phyloP scores from a whole-genome alignment of 2,329 filamentous ascomycete genomes.

The Colletotrichum eremochloae region DNA sequence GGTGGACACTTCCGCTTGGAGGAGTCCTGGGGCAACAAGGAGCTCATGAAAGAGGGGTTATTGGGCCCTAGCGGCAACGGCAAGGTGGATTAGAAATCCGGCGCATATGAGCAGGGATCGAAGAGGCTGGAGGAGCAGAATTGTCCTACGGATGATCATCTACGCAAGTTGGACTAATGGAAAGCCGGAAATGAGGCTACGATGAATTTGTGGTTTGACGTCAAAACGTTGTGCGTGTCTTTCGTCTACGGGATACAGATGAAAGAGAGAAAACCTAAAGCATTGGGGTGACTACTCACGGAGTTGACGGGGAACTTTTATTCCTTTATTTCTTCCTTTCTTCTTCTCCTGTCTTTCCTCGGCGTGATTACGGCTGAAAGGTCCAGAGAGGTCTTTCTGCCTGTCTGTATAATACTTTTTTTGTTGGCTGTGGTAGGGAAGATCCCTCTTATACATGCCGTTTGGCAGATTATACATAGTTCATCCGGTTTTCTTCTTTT shows the following conservation, averaged over 20 bases:
- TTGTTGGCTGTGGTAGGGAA: conserved; percentile 8
- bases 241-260: conserved; percentile 21
- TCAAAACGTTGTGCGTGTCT: conserved; percentile 20
- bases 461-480: conserved; percentile 39
- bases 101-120: conserved; percentile 12
- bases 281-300: conserved; percentile 40
- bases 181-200: conserved; percentile 41
- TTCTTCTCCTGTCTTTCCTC: conserved; percentile 12
- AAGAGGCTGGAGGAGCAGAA: conserved; percentile 29
- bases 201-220: conserved; percentile 32
- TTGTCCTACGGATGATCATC: conserved; percentile 14
- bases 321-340: conserved; percentile 35
- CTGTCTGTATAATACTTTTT: conserved; percentile 42
- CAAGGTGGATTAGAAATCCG: conserved; percentile 61
- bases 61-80: conserved; percentile 62
- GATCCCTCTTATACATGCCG: conserved; percentile 22
- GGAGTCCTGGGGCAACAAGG: conserved; percentile 63
- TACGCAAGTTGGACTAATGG: conserved; percentile 42
- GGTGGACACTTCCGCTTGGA: conserved; percentile 74
- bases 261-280: conserved; percentile 28
- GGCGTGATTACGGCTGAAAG: conserved; percentile 4
- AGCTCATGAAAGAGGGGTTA: conserved; percentile 76
- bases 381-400: conserved; percentile 9
- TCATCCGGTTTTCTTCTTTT: neutral
- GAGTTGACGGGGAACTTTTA: conserved; percentile 39